Conservation (phyloP, 768 basidiomycete species). For the Astraeus odoratus region DNA sequence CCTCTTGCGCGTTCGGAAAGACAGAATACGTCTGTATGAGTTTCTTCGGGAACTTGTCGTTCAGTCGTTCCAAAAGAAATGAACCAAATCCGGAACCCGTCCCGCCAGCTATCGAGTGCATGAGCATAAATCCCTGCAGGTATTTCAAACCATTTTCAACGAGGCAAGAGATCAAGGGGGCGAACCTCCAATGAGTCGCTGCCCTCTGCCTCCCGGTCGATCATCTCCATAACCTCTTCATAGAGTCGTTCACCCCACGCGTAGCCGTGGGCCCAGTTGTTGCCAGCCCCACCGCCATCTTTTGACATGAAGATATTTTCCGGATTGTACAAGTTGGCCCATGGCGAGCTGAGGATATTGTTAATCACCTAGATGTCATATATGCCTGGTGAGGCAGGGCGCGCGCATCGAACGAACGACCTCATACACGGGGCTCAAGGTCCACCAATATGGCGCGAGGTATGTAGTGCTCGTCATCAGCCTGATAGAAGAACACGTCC, state of each 20-base stretch:
- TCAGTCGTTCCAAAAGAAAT: slow-evolving; percentile 92
- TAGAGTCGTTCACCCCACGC: slow-evolving; percentile 84
- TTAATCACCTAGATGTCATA: slow-evolving; percentile 74
- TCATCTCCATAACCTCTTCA: slow-evolving; percentile 98
- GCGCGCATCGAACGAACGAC: slow-evolving; percentile 1
- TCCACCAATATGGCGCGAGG: slow-evolving; percentile 95
- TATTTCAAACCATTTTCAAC: background rate
- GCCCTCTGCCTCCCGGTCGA: slow-evolving; percentile 96
- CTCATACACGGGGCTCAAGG: slow-evolving; percentile 85
- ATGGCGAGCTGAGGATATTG: slow-evolving; percentile 83
- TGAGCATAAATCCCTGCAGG: slow-evolving; percentile 93
- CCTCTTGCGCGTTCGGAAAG: slow-evolving; percentile 89
- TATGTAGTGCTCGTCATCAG: slow-evolving; percentile 99
- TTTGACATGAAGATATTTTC: slow-evolving; percentile 96
- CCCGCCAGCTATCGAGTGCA: slow-evolving; percentile 98
- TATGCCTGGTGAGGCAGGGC: background rate
- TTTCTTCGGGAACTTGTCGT: slow-evolving; percentile 98
- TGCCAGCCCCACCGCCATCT: slow-evolving; percentile 98
- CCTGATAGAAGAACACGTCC: slow-evolving; percentile 99
- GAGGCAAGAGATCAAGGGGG: background rate
- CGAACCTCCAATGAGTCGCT: slow-evolving; percentile 92
- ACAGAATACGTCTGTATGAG: slow-evolving; percentile 99
- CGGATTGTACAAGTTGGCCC: slow-evolving; percentile 88
- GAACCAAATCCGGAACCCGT: slow-evolving; percentile 98
- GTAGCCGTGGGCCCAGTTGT: slow-evolving; percentile 98